Conservation (phyloP, 2,329 filamentous ascomycete species). For the Aaosphaeria arxii region DNA sequence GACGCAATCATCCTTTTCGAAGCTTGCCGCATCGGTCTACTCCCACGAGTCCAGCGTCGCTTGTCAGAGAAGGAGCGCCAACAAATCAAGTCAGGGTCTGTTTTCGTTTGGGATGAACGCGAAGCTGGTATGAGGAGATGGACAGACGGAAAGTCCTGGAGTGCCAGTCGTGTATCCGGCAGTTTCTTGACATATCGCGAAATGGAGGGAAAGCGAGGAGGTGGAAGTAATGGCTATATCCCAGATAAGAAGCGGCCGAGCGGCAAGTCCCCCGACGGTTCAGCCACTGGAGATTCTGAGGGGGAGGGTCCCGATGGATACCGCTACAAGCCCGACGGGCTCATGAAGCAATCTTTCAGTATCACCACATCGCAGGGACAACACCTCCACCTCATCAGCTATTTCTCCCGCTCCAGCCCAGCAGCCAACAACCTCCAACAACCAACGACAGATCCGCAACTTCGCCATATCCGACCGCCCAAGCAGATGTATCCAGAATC, state of each 20-base stretch:
- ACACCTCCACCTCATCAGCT: slow-evolving; percentile 95
- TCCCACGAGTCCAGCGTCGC: slow-evolving; percentile 88
- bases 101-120: slow-evolving; percentile 99
- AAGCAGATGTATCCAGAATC: slow-evolving; percentile 99
- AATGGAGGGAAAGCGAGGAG: slow-evolving; percentile 95
- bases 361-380: slow-evolving; percentile 89
- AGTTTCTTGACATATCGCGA: slow-evolving; percentile 97
- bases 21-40: slow-evolving; percentile 82
- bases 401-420: slow-evolving; percentile 80
- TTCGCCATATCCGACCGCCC: slow-evolving; percentile 78
- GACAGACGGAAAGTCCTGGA: slow-evolving; percentile 99
- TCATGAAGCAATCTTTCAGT: slow-evolving; percentile 99
- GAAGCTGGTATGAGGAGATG: slow-evolving; percentile 97
- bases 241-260: slow-evolving; percentile 50
- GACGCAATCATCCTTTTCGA: slow-evolving; percentile 99
- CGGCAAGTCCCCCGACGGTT: slow-evolving; percentile 79
- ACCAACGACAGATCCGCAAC: slow-evolving; percentile 73
- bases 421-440: slow-evolving; percentile 71
- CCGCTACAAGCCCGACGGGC: slow-evolving; percentile 74
- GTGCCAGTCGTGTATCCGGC: slow-evolving; percentile 91
- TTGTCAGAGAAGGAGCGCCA: slow-evolving; percentile 96
- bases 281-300: slow-evolving; percentile 77
- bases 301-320: slow-evolving; percentile 56
- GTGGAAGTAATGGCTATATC: slow-evolving; percentile 58
- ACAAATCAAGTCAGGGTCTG: slow-evolving; percentile 91